Base-by-base conservation (phyloP, 495 filamentous ascomycete genomes). In the Xylaria acuta region DNA sequence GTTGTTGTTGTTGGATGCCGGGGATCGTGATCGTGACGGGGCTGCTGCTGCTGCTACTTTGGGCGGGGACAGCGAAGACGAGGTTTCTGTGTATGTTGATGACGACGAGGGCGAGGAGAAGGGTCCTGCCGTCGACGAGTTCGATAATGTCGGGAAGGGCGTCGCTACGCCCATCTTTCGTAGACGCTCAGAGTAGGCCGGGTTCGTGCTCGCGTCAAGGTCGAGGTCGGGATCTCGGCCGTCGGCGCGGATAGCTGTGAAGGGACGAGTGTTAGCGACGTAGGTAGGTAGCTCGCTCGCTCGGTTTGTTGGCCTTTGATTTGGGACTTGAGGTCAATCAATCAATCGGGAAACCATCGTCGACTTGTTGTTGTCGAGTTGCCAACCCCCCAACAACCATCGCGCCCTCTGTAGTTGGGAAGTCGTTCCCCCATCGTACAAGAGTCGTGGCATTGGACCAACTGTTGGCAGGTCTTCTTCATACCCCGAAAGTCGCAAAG, bases 121-220 rank as follows among this genome's bases (percentile, higher is more conserved):
- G 67, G 77, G 60, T 0, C 75, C 70, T 3, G 80, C 83, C n/a
- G 79, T 86, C 1, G 84, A 86, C 0, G 84, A 84, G 9, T 81
- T 77, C 12, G 84, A 86, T 25, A 78, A 78, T 20, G 81, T 86
- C 6, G 84, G 84, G 53, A 82, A 83, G 8, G 84, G 84, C n/a
- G 83, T 81, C 1, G 76, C 84, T 25, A 85, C 76, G 63, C 84
- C 85, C 81, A 86, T 85, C 56, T 83, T 74, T 36, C 77, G 78
- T 3, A 86, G 75, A 5, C 84, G 84, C 25, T 77, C 70, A 0
- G 83, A 80, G 67, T 83, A 86, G 25, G 73, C 77, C 0, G 79
- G 58, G 53, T 78, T 77, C 27, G 69, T 74, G 67, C 76, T 79
- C 1, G 74, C 65, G 69, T 81, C 74, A 8, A 75, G 77, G 47